Base-by-base conservation (phyloP, 2,329 filamentous ascomycete genomes). In the Aureobasidium namibiae region DNA sequence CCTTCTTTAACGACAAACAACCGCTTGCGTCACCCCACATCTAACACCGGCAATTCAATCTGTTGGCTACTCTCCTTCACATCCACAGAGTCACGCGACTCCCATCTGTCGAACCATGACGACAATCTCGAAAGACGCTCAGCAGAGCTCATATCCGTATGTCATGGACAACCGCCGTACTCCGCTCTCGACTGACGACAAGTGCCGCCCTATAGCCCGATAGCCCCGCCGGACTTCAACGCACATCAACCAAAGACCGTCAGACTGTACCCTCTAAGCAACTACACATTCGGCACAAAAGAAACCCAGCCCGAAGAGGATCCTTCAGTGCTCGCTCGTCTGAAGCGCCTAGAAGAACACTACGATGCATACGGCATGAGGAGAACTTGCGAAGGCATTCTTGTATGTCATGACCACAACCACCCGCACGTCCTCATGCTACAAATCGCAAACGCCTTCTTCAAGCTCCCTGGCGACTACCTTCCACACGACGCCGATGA, bases 241-340 rank as follows among this genome's bases (percentile, higher is more conserved):
- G 86, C 83, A 56, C 91, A 92, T 72, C 94, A 99, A 74, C 90
- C 92, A 34, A 78, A 86, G 67, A 94, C 91, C 2, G 92, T 99
- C 69, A 89, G 89, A 56, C 83, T 99, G 26, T 97, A 92, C 71
- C 94, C 94, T 34, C 83, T 99, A 50, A 96, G 91, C 66, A 99
- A 97, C 80, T 99, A 99, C 80, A 97, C 94, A 24, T 97, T 99
- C 69, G 92, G 92, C 63, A 95, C 95, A 62, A 99, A 99, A 76
- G 94, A 97, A 78, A 95, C 89, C 23, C 94, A 99, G 72, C 94
- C 92, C 2, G 94, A 99, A 75, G 94, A 99, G 75, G 94, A 99
- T 69, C 92, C 92, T 0, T 96, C 91, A 0, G 94, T 99, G 2
- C 84, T 96, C 60, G 92, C 94, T 60, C 88, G 94, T 2, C 80